Evolutionary conservation across 1,284 basidiomycete species (phyloP), one percentile per base, ranked within the genome.

Genomic region (Ustilago xerochloae): DNA sequence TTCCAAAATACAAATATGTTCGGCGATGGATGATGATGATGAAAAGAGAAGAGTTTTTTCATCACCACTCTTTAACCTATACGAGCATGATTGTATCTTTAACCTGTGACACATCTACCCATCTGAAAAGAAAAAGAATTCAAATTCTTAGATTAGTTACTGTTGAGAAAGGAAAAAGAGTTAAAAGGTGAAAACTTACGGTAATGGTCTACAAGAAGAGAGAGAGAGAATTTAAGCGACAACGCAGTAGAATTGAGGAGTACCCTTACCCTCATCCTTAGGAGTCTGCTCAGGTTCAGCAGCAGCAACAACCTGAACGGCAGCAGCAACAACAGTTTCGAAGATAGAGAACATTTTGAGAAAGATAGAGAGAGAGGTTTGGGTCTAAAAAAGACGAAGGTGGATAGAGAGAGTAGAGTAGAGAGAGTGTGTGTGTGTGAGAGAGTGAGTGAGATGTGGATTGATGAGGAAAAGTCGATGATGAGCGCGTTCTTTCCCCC

Each of bases 281-380:
- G 52, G 39, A 15, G 38, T 20, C 35, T 53, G 51, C 51, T 43
- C 52, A 20, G 15, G 12, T 24, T 52, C 50, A 16, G 50, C 48
- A n/a, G 26, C 36, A 15, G 38, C 9, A 20, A 36, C 39, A 16
- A 35, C 41, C 41, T 56, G 41, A 32, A 45, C 35, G 29, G 52
- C 39, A 26, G 45, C 20, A 29, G 30, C 53, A 26, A 47, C 30
- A 29, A 47, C 30, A 29, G 43, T 47, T 22, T 35, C 53, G 32
- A 46, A 56, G 43, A 56, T 33, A 16, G 41, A 2, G 53, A 30
- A 41, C 51, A 53, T 53, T 53, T 13, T 43, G 38, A 53, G n/a
- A 6, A 39, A 24, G 28, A 12, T 12, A 20, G 24, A n/a, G 32
- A 52, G 22, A 29, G 48, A n/a, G n/a, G n/a, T n/a, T n/a, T n/a